A percentile compares a stretch with the other conserved stretches of the same genome.
Evolutionary conservation across 2,329 filamentous ascomycete genomes (phyloP).

Genomic region (Lachnellula suecica): DNA sequence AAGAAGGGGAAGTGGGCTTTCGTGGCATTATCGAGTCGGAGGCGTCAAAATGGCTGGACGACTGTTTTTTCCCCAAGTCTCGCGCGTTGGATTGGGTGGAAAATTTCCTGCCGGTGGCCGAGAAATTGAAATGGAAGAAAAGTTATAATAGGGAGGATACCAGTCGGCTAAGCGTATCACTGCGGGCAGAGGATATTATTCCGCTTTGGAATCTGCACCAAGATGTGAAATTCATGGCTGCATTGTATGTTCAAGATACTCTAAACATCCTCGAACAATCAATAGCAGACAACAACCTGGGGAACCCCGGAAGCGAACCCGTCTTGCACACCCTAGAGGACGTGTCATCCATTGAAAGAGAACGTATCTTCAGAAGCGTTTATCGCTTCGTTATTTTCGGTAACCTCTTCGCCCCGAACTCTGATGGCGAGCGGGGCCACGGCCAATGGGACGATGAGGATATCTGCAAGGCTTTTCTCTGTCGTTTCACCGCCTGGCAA

Average conservation of each 20-base stretch:
- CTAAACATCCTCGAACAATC: neutral
- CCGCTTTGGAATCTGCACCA: slow-evolving; percentile 4
- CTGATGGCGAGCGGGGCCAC: neutral
- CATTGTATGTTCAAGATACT: slow-evolving; percentile 1
- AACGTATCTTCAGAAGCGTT: slow-evolving; percentile 4
- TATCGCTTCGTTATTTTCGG: slow-evolving; percentile 8
- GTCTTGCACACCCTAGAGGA: neutral
- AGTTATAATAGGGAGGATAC: neutral
- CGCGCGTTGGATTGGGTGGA: slow-evolving; percentile 2
- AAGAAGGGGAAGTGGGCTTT: neutral
- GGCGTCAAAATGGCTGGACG: slow-evolving; percentile 1
- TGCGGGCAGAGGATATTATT: neutral
- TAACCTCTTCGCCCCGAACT: slow-evolving; percentile 9
- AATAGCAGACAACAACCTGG: neutral
- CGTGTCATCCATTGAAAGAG: slow-evolving; percentile 5
- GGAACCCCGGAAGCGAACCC: neutral
- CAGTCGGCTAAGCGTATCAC: neutral
- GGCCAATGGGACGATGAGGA: neutral
- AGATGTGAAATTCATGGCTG: slow-evolving; percentile 4
- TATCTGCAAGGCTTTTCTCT: slow-evolving; percentile 2
- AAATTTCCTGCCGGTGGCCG: neutral
- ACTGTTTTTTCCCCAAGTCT: neutral
- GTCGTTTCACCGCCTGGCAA: slow-evolving; percentile 7
- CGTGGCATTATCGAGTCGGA: slow-evolving; percentile 1
- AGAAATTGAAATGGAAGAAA: neutral